Conservation (phyloP, 2,329 filamentous ascomycete genomes). For the Pestalotiopsis sp. region DNA sequence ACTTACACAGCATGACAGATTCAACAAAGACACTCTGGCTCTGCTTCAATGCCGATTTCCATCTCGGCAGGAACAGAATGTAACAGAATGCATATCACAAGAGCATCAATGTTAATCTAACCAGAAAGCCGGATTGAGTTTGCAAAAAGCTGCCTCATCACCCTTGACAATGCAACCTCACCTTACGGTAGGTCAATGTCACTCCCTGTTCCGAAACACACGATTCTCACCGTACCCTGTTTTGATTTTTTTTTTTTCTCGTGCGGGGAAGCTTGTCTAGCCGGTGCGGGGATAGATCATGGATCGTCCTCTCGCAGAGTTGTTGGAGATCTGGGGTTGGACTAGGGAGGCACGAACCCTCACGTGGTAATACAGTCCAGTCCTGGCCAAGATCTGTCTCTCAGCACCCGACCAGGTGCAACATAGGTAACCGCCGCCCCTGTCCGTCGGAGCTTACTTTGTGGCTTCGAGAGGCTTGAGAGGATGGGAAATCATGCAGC, state of each 20-base stretch:
- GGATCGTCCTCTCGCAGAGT: neutral
- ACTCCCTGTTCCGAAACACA: neutral
- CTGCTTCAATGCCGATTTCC: too few species aligned
- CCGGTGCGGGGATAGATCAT: constrained; percentile 6
- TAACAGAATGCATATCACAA: too few species aligned
- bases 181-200: neutral
- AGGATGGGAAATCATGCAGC: neutral
- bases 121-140: neutral
- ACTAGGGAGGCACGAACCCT: neutral
- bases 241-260: neutral
- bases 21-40: too few species aligned
- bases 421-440: neutral
- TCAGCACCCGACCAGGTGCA: neutral
- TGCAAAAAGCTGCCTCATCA: neutral
- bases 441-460: neutral
- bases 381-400: neutral
- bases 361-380: neutral
- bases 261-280: constrained; percentile 10
- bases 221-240: neutral
- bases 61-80: too few species aligned
- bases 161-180: neutral
- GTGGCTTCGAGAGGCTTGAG: neutral
- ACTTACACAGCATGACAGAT: too few species aligned
- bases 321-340: constrained; percentile 1
- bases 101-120: neutral